Evolutionary conservation across 805 yeast genomes (phyloP).

Genomic region (Clavispora santaluciae): DNA sequence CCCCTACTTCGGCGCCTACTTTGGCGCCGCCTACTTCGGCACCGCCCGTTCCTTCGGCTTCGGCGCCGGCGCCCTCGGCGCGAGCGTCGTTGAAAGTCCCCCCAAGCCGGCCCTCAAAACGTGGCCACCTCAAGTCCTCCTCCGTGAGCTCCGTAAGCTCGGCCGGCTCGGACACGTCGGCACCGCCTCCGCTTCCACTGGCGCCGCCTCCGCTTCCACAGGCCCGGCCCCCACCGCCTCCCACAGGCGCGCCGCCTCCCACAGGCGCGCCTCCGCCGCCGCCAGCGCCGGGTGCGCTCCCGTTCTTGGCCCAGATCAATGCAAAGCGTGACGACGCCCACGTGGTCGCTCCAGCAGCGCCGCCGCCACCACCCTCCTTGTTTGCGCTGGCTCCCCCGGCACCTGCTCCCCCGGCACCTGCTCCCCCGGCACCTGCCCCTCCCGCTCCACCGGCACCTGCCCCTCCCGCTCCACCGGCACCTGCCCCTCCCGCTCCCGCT

Average conservation of each 20-base stretch:
- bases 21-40: slow-evolving; percentile 15
- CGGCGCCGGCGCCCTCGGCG: slow-evolving; percentile 11
- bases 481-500: slow-evolving; percentile 12
- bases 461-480: slow-evolving; percentile 1
- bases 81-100: slow-evolving; percentile 19
- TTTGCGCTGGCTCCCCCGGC: slow-evolving; percentile 17
- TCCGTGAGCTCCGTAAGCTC: slow-evolving; percentile 20
- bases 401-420: slow-evolving; percentile 12
- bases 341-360: slow-evolving; percentile 1
- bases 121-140: slow-evolving; percentile 26
- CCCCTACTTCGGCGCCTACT: slow-evolving; percentile 19
- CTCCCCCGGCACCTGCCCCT: slow-evolving; percentile 17
- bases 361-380: slow-evolving; percentile 8
- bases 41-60: slow-evolving; percentile 12
- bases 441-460: slow-evolving; percentile 13
- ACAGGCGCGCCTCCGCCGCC: slow-evolving; percentile 5
- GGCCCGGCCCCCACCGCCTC: not conserved
- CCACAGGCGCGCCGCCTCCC: slow-evolving; percentile 4
- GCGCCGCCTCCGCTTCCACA: slow-evolving; percentile 1
- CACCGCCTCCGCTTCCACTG: slow-evolving; percentile 1
- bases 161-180: not conserved
- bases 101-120: slow-evolving; percentile 37
- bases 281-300: slow-evolving; percentile 8
- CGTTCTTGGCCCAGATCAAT: slow-evolving; percentile 15
- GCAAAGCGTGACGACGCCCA: slow-evolving; percentile 9